Evolutionary conservation across 23 red algal species (phyloP).

Genomic region (Agarophyton chilense): DNA sequence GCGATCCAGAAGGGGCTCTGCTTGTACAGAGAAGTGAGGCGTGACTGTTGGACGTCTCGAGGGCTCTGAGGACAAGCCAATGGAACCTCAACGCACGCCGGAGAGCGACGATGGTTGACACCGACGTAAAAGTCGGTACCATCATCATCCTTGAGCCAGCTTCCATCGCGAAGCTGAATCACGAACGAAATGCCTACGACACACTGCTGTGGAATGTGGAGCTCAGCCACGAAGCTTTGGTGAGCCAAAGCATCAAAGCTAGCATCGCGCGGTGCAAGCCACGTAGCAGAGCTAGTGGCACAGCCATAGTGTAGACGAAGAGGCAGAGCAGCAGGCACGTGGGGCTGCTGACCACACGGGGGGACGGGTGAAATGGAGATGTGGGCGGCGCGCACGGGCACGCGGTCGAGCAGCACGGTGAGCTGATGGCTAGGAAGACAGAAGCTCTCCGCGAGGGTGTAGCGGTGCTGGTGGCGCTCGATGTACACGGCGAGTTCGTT

Average conservation of each 20-base stretch:
- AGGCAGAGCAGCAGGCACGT: background rate
- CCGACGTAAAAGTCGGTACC: conserved; percentile 70
- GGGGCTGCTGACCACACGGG: background rate
- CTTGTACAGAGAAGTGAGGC: conserved; percentile 36
- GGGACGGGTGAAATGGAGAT: background rate
- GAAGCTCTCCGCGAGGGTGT: background rate
- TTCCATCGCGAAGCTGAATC: conserved; percentile 15
- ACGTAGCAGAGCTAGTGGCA: background rate
- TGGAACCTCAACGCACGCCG: conserved; percentile 45
- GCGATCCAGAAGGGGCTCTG: conserved; percentile 69
- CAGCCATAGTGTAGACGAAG: conserved; percentile 9
- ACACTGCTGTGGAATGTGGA: background rate
- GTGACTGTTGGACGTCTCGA: background rate
- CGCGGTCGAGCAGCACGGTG: conserved; percentile 1
- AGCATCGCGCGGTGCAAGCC: conserved; percentile 6
- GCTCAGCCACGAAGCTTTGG: background rate
- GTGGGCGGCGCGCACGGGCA: background rate
- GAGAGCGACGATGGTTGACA: background rate
- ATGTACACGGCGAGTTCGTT: background rate
- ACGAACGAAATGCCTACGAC: conserved; percentile 61
- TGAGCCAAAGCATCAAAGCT: background rate
- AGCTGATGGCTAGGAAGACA: background rate
- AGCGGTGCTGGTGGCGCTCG: background rate
- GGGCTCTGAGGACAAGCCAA: background rate
- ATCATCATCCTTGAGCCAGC: conserved; percentile 3